Conservation (phyloP, 441 rosid species). For the Populus hybrid region DNA sequence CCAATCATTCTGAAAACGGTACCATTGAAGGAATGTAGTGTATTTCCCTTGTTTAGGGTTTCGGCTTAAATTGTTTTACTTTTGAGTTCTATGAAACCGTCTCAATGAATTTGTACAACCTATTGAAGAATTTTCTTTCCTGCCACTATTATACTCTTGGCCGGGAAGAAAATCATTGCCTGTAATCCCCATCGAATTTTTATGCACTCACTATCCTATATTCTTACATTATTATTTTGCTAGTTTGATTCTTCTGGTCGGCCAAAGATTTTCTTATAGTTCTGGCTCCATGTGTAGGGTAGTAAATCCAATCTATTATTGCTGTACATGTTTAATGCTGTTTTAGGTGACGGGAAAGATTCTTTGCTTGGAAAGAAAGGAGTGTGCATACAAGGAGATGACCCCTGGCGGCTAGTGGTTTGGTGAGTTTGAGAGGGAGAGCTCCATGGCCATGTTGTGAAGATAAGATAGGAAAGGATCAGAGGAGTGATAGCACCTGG, state of each 20-base stretch:
- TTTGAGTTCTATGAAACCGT: constrained; percentile 10
- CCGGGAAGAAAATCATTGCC: neutral
- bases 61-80: neutral
- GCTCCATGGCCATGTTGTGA: neutral
- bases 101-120: constrained; percentile 1
- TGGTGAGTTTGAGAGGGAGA: neutral
- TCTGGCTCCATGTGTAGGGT: neutral
- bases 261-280: neutral
- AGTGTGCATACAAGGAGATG: neutral
- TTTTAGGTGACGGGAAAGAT: neutral
- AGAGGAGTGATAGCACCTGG: neutral
- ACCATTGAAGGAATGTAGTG: constrained; percentile 15
- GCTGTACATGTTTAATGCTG: neutral
- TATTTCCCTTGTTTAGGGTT: neutral
- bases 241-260: neutral
- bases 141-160: neutral
- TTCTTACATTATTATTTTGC: neutral
- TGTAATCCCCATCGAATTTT: neutral
- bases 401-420: neutral
- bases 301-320: too few species aligned
- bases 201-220: neutral
- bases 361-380: neutral
- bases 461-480: neutral
- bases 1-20: constrained; percentile 19
- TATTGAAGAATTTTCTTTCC: neutral